Evolutionary conservation across 768 basidiomycete species (phyloP), one percentile per base, ranked within the genome.

Genomic region (Hericium rajendrae): DNA sequence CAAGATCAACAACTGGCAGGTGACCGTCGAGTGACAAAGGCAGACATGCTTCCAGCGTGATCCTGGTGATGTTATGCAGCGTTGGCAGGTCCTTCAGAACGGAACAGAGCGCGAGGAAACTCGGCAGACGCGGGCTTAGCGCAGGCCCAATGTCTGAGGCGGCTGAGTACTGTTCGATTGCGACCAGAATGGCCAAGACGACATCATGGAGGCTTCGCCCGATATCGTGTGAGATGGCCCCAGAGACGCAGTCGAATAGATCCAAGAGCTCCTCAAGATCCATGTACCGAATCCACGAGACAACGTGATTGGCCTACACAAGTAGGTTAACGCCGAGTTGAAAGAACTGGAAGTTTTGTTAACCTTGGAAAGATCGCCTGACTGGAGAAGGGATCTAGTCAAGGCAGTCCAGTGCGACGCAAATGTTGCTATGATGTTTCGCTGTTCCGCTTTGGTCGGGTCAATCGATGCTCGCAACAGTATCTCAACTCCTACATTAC

Each of bases 281-380:
- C 62, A 85, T 75, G 62, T 78, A 86, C 41, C 71, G 74, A 46
- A 86, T 71, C 88, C 88, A 91, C 13, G 78, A 59, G 2, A 55
- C 48, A 16, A 70, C 65, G 28, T 16, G 49, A 37, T 51, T 24
- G 20, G 22, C 28, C 22, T 24, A 24, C 48, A 32, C 6, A 13
- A 16, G 32, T 2, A 26, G 4, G 26, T 18, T 24, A 18, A 11
- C 24, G 1, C 16, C 5, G 12, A 9, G 26, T n/a, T 28, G 16
- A 38, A 32, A 38, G 22, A 10, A 8, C 16, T 11, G 16, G 22
- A 28, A 15, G 15, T 20, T 39, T 2, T 28, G 51, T 59, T 13
- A 55, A 62, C 61, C 26, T 60, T 53, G 13, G 40, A 6, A 46
- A 41, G 52, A 38, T 41, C 46, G 11, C 18, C 51, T 52, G 38